Base-by-base conservation (phyloP, 2,329 filamentous ascomycete genomes). In the Aspergillus japonicus region DNA sequence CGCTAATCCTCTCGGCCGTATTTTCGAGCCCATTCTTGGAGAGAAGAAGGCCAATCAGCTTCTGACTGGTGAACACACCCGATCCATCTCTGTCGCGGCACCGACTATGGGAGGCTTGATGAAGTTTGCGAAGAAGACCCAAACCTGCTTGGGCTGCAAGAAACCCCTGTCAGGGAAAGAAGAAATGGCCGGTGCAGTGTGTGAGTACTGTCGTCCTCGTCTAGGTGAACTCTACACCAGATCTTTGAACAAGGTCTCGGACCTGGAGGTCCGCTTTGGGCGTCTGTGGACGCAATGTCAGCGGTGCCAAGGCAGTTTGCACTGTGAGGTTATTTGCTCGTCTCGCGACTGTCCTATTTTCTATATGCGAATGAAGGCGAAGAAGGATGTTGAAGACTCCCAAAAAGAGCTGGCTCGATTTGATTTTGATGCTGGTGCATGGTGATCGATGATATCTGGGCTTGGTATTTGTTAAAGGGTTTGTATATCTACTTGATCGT, bases 331-430 rank as follows among this genome's bases (percentile, higher is more conserved):
- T 57, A 98, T 99, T 68, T 99, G 95, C 81, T 93, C 89, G 64
- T 94, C 89, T 74, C 90, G 92, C 75, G 95, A 99, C 80, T 99
- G 95, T 73, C 95, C 95, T 1, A 99, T 99, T 71, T 99, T 99
- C 77, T 99, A 99, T 77, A 99, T 99, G 95, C 88, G 95, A 4
- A 99, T 99, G 95, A 99, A 99, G 83, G 94, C 94, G 33, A 96
- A 97, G 85, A 99, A 99, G 82, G 95, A 99, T 75, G 88, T 98
- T 44, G 94, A 98, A 76, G 95, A 99, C 79, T 89, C 89, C 1
- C 92, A 93, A 59, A 96, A 92, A 79, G 95, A 99, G 76, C 77
- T 99, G 69, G 85, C 85, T 68, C 83, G 95, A 68, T 99, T 99
- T 77, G 95, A 99, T 78, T 85, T 87, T 64, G 93, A 96, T 77